These are phyloP conservation scores for Russula virescens DNA, from an alignment of 768 basidiomycete species.

Conservation along the genomic window DNA sequence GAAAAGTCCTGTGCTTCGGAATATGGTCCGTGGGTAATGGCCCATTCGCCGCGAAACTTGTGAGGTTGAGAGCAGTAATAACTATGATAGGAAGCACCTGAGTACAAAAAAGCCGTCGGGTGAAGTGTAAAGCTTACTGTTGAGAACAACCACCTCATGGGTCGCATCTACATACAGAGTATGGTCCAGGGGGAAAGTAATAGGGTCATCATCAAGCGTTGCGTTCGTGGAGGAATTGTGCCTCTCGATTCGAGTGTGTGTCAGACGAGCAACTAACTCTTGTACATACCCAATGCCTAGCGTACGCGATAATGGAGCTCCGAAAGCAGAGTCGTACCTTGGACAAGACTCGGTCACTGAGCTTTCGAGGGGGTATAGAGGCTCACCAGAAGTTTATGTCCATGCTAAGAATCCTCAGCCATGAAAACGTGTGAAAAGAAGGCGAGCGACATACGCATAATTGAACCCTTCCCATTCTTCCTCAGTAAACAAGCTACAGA, in stretches of 20 bases:
- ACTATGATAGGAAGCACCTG: slow-evolving; percentile 37
- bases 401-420: slow-evolving; percentile 37
- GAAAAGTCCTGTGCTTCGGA: slow-evolving; percentile 58
- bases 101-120: slow-evolving; percentile 8
- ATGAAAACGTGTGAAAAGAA: slow-evolving; percentile 39
- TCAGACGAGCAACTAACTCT: slow-evolving; percentile 78
- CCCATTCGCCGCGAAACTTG: slow-evolving; percentile 63
- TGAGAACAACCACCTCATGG: slow-evolving; percentile 88
- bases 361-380: neutral
- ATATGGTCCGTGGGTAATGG: slow-evolving; percentile 75
- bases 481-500: slow-evolving; percentile 85
- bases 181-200: slow-evolving; percentile 67
- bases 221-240: slow-evolving; percentile 84
- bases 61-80: slow-evolving; percentile 79
- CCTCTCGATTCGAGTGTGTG: slow-evolving; percentile 59
- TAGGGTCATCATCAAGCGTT: slow-evolving; percentile 63
- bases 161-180: slow-evolving; percentile 83
- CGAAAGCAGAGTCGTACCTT: slow-evolving; percentile 69
- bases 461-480: slow-evolving; percentile 93
- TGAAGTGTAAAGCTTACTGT: slow-evolving; percentile 43
- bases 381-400: slow-evolving; percentile 58
- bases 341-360: neutral
- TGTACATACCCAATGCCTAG: slow-evolving; percentile 78
- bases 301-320: slow-evolving; percentile 70
- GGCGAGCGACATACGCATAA: slow-evolving; percentile 50